phyloP scores from a whole-genome alignment of 2,329 filamentous ascomycete genomes.

The Nemania bipapillata region DNA sequence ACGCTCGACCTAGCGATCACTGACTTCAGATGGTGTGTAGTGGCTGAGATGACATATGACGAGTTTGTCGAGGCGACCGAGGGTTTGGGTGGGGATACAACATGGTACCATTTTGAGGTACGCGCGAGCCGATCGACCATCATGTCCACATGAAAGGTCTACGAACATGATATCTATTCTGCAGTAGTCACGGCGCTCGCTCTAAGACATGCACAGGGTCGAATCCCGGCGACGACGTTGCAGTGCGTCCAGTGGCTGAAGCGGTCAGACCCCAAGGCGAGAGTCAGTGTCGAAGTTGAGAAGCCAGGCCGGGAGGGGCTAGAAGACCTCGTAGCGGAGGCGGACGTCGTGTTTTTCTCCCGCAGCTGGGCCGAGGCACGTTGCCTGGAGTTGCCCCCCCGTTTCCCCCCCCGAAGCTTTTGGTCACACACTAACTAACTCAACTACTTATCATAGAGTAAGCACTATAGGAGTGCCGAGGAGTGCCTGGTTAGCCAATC shows the following conservation, averaged over 20 bases:
- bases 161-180: too few relatives aligned
- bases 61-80: slow-evolving; percentile 66
- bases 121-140: slow-evolving; percentile 41
- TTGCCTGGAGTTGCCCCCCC: neutral
- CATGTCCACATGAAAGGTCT: slow-evolving; percentile 40
- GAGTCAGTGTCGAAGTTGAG: slow-evolving; percentile 77
- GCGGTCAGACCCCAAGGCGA: slow-evolving; percentile 55
- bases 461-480: slow-evolving; percentile 48
- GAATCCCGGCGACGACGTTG: slow-evolving; percentile 69
- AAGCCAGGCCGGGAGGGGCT: slow-evolving; percentile 73
- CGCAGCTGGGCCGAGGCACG: slow-evolving; percentile 75
- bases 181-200: slow-evolving; percentile 17
- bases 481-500: slow-evolving; percentile 50
- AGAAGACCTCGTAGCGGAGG: slow-evolving; percentile 67
- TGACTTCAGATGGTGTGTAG: slow-evolving; percentile 13
- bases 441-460: slow-evolving; percentile 41
- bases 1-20: slow-evolving; percentile 1
- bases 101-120: slow-evolving; percentile 80
- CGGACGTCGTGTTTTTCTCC: slow-evolving; percentile 79
- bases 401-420: too few relatives aligned
- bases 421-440: too few relatives aligned
- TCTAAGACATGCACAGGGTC: slow-evolving; percentile 61
- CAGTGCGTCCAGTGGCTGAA: slow-evolving; percentile 69
- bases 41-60: slow-evolving; percentile 72
- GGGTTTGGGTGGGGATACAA: slow-evolving; percentile 51